Percentiles rank a stretch among this genome's conserved stretches.
phyloP scores from a whole-genome alignment of 352 stramenopile species.

The Stramenopiles sp. region DNA sequence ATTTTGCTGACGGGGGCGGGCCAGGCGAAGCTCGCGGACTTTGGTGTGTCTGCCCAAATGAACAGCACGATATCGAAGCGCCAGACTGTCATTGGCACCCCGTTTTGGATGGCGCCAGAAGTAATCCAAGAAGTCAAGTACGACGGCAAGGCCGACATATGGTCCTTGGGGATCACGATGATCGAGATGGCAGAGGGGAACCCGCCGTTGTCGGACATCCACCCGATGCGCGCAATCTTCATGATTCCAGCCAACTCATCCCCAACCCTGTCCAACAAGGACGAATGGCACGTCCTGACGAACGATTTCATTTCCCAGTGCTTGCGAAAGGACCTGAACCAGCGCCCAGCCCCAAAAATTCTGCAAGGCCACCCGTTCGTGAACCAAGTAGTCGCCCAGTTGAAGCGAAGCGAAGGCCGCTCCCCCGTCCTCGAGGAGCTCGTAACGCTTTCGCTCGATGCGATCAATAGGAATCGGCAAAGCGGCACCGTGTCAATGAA shows the following conservation, averaged over 20 bases:
- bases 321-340: slow-evolving; percentile 39
- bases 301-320: slow-evolving; percentile 37
- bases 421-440: too few relatives aligned
- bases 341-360: slow-evolving; percentile 32
- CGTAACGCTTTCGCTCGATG: too few relatives aligned
- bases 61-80: slow-evolving; percentile 66
- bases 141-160: slow-evolving; percentile 35
- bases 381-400: too few relatives aligned
- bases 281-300: not conserved
- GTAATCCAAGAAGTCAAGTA: slow-evolving; percentile 63
- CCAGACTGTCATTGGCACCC: slow-evolving; percentile 62
- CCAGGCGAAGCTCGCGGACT: slow-evolving; percentile 54
- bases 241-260: slow-evolving; percentile 13
- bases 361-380: too few relatives aligned
- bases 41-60: slow-evolving; percentile 63
- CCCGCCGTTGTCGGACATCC: slow-evolving; percentile 51
- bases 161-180: slow-evolving; percentile 56
- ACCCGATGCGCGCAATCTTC: slow-evolving; percentile 44
- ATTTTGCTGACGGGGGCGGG: slow-evolving; percentile 45
- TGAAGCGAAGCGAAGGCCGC: too few relatives aligned
- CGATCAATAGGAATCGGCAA: too few relatives aligned
- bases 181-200: slow-evolving; percentile 63
- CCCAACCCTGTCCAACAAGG: not conserved
- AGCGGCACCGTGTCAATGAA: too few relatives aligned
- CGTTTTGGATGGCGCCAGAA: slow-evolving; percentile 72